Conservation (phyloP, 768 basidiomycete species). For the Sporobolomyces phaffii region DNA sequence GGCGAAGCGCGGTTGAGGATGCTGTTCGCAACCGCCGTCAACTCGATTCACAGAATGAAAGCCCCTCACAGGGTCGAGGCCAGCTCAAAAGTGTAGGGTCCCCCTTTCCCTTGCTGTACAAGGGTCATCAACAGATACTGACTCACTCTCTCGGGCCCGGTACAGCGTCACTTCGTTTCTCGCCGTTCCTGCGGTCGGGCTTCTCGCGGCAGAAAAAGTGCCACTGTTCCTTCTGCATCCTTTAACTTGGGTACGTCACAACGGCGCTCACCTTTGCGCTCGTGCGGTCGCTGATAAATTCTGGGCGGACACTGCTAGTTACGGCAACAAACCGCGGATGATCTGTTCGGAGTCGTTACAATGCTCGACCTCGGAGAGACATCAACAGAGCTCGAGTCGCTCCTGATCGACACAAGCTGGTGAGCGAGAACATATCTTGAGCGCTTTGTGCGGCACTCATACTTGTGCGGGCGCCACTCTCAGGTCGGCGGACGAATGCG, state of each 20-base stretch:
- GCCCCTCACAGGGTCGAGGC: conserved; percentile 73
- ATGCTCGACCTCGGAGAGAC: background rate
- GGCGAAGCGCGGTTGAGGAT: conserved; percentile 46
- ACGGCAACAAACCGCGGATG: conserved; percentile 27
- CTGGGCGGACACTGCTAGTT: too few species aligned
- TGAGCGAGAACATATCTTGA: background rate
- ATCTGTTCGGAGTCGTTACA: conserved; percentile 10
- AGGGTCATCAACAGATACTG: background rate
- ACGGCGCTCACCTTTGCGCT: too few species aligned
- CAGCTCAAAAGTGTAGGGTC: conserved; percentile 72
- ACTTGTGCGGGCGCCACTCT: background rate
- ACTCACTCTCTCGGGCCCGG: conserved; percentile 5
- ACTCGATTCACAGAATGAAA: conserved; percentile 65
- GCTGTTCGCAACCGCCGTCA: conserved; percentile 57
- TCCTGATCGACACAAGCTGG: conserved; percentile 19
- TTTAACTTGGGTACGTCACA: background rate
- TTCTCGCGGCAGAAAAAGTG: conserved; percentile 52
- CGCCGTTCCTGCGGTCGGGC: conserved; percentile 52
- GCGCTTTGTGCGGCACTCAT: too few species aligned
- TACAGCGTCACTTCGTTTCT: conserved; percentile 64
- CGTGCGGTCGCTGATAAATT: too few species aligned
- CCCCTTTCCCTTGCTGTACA: background rate
- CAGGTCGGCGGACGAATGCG: conserved; percentile 6
- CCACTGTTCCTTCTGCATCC: conserved; percentile 62
- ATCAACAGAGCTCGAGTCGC: conserved; percentile 49